Evolutionary conservation across 129 eudicot genomes (phyloP), one percentile per base, ranked within the genome.

Genomic region (Lactuca saligna): DNA sequence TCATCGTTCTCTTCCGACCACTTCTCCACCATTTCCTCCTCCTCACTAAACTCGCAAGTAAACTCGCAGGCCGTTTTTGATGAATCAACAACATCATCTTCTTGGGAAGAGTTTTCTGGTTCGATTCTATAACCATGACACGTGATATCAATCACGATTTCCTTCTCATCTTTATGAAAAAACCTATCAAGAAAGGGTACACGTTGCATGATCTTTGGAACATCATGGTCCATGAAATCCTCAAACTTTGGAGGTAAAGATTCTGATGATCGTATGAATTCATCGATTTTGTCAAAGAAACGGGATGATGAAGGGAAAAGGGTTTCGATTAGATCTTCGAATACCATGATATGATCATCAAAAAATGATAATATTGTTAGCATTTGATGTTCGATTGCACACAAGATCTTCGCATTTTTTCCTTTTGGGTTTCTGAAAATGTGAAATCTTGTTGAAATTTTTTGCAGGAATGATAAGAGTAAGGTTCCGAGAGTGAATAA

Each of bases 271-370:
- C 49, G 42, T 2, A 82, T 63, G 8, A 89, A 7, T 34, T 32
- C 50, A 38, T 89, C 93, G 6, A 86, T 69, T 49, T 63, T 82
- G 37, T 84, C 63, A 53, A 89, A 89, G 14, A 86, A 29, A 14
- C 31, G 48, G 6, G 75, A 64, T 5, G 88, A 79, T 7, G 78
- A 62, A 2, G 96, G 96, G 65, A 82, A 73, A 51, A 71, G 17
- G 1, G 31, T 16, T 63, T 89, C 93, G 7, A 82, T 46, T 15
- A 61, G 10, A 49, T 25, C 44, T 75, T 86, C 86, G 1, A 75
- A n/a, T 1, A 48, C 51, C 9, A 89, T 65, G n/a, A 89, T 82
- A n/a, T 78, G 81, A 66, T 86, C 88, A 73, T 89, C 96, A 3
- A 72, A 46, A 64, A 71, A 77, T 8, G 83, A 81, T 1, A 86